phyloP scores from a whole-genome alignment of 2,329 filamentous ascomycete species.

The Colletotrichum cereale region DNA sequence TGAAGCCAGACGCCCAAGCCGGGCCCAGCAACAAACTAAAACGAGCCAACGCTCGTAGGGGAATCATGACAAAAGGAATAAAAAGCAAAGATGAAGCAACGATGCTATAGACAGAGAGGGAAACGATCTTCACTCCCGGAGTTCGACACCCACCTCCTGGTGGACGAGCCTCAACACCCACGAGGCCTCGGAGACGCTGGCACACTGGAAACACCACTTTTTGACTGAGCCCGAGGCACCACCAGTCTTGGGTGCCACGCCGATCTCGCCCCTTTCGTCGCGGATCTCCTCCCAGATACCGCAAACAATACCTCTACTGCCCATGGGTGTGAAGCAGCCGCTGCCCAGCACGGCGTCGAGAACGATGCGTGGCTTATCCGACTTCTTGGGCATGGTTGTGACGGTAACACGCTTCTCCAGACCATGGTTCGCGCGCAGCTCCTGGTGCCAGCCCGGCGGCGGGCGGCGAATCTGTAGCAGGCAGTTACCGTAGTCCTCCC shows the following conservation, averaged over 20 bases:
- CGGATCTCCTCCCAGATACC: slow-evolving; percentile 87
- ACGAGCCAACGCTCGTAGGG: slow-evolving; percentile 28
- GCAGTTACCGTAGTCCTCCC: slow-evolving; percentile 92
- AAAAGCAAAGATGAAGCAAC: slow-evolving; percentile 1
- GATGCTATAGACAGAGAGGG: background rate
- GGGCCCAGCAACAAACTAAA: slow-evolving; percentile 20
- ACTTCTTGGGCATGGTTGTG: slow-evolving; percentile 74
- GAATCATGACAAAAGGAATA: slow-evolving; percentile 29
- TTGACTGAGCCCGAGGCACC: slow-evolving; percentile 67
- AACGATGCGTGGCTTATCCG: slow-evolving; percentile 70
- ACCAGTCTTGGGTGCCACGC: slow-evolving; percentile 64
- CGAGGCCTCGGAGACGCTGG: slow-evolving; percentile 63
- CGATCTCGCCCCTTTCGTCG: slow-evolving; percentile 69
- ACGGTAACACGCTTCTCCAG: slow-evolving; percentile 90
- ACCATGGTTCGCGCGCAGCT: slow-evolving; percentile 71
- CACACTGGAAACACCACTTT: slow-evolving; percentile 75
- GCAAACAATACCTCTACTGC: slow-evolving; percentile 87
- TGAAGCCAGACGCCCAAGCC: slow-evolving; percentile 25
- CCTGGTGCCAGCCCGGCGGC: slow-evolving; percentile 71
- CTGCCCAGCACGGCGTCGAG: slow-evolving; percentile 89
- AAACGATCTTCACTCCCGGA: slow-evolving; percentile 49
- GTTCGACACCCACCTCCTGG: slow-evolving; percentile 68
- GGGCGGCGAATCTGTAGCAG: slow-evolving; percentile 84
- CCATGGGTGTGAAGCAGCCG: slow-evolving; percentile 86
- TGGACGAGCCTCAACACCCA: slow-evolving; percentile 70